Conservation (phyloP, 1,284 basidiomycete genomes). For the Pyrrhoderma lamaoense region DNA sequence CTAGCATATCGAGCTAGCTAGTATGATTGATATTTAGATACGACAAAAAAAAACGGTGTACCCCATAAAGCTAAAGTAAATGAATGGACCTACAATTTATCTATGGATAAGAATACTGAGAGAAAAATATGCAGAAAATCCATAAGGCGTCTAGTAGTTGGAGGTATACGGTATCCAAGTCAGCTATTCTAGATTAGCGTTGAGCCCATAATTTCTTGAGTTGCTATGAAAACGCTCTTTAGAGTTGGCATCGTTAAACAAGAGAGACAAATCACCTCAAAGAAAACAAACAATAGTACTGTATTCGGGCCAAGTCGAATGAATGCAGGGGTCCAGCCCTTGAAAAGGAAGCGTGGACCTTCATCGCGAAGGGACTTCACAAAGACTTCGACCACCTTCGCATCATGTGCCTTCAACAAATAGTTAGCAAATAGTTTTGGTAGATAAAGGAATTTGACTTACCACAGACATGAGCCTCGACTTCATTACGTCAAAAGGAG, state of each 20-base stretch:
- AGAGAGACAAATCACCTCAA: constrained; percentile 47
- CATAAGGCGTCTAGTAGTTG: no score
- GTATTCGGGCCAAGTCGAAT: constrained; percentile 80
- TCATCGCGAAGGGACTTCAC: constrained; percentile 58
- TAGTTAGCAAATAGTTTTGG: not conserved
- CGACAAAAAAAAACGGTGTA: no score
- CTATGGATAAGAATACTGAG: no score
- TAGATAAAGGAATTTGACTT: constrained; percentile 23
- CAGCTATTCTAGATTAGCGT: not conserved
- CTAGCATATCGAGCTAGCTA: no score
- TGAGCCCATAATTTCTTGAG: constrained; percentile 15
- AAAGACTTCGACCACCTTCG: constrained; percentile 44
- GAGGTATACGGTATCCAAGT: no score
- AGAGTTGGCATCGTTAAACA: not conserved
- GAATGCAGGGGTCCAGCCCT: constrained; percentile 85
- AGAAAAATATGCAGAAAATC: no score
- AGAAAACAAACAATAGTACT: constrained; percentile 78
- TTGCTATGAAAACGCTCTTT: constrained; percentile 9
- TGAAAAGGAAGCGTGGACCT: constrained; percentile 80
- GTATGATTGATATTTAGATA: no score
- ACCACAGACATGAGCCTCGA: constrained; percentile 73
- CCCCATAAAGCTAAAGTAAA: no score
- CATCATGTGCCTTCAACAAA: constrained; percentile 38
- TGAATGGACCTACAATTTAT: no score
- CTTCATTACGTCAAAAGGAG: constrained; percentile 82